These are phyloP conservation scores for Tolypocladium capitatum DNA, from an alignment of 2,329 filamentous ascomycete species.

Conservation along the genomic window DNA sequence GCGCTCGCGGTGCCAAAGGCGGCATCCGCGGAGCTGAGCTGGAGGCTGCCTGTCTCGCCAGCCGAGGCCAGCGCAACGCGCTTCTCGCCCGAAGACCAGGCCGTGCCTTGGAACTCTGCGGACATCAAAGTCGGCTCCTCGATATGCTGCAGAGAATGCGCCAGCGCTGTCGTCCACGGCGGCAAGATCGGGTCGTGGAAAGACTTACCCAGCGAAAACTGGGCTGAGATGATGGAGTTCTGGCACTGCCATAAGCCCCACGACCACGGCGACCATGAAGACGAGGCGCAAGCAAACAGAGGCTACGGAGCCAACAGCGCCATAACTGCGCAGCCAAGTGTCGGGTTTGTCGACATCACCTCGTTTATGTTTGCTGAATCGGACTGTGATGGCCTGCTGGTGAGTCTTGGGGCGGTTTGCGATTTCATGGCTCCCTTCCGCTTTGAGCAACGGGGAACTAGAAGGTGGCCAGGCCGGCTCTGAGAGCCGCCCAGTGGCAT, in stretches of 20 bases:
- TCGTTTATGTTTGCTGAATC: conserved; percentile 57
- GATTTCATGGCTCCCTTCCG: not conserved
- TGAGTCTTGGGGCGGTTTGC: conserved; percentile 16
- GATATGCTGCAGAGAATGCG: conserved; percentile 31
- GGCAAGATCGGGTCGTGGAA: conserved; percentile 54
- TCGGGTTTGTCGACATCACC: conserved; percentile 70
- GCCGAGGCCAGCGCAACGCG: conserved; percentile 10
- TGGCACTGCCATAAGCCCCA: conserved; percentile 98
- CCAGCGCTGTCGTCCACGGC: conserved; percentile 21
- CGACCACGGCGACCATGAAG: conserved; percentile 31
- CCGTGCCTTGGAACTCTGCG: conserved; percentile 42
- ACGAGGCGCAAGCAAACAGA: conserved; percentile 43
- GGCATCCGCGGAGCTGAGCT: conserved; percentile 27
- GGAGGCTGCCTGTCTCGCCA: conserved; percentile 36
- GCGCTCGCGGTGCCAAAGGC: conserved; percentile 23
- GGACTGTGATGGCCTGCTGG: conserved; percentile 43
- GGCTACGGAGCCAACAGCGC: conserved; percentile 75
- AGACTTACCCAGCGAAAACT: conserved; percentile 88
- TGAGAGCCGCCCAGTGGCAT: conserved; percentile 34
- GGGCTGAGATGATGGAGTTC: conserved; percentile 99
- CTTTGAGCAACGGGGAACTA: conserved; percentile 26
- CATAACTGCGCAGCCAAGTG: conserved; percentile 50
- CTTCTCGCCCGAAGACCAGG: conserved; percentile 22
- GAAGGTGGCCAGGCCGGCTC: conserved; percentile 48
- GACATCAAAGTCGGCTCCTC: conserved; percentile 27